A percentile compares a stretch with the other conserved stretches of the same genome.
These are phyloP conservation scores for Sugiyamaella grinbergsii DNA, from an alignment of 1,139 yeast genomes.

Conservation along the genomic window DNA sequence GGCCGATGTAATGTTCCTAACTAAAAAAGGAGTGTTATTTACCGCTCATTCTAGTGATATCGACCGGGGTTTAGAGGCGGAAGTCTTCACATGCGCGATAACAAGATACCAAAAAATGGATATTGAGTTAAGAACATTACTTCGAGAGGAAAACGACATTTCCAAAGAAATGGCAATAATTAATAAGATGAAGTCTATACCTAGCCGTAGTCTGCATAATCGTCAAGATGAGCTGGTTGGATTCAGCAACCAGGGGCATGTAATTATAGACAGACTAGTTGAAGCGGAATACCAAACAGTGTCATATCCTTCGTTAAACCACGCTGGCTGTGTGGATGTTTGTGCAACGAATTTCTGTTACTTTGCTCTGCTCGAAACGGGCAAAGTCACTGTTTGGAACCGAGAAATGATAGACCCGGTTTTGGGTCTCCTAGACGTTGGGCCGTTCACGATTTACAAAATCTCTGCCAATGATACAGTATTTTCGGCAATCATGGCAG, in stretches of 20 bases:
- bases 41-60: neutral
- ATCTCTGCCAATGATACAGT: neutral
- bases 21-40: neutral
- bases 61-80: neutral
- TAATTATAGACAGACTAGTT: neutral
- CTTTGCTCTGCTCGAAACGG: neutral
- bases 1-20: neutral
- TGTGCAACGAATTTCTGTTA: slow-evolving; percentile 2
- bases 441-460: no score
- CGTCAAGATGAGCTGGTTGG: slow-evolving; percentile 4
- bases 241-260: slow-evolving; percentile 5
- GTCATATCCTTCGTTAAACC: neutral
- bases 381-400: neutral
- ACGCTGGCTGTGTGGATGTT: slow-evolving; percentile 2
- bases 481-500: neutral
- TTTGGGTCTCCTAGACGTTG: no score
- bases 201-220: no score
- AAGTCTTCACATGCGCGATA: neutral
- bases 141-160: neutral
- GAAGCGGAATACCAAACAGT: neutral
- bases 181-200: neutral
- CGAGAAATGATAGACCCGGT: no score
- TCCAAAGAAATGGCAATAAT: neutral
- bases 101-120: neutral
- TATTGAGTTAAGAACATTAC: neutral